Evolutionary conservation across 129 eudicot species (phyloP), one percentile per base, ranked within the genome.

Genomic region (Tagetes erecta): DNA sequence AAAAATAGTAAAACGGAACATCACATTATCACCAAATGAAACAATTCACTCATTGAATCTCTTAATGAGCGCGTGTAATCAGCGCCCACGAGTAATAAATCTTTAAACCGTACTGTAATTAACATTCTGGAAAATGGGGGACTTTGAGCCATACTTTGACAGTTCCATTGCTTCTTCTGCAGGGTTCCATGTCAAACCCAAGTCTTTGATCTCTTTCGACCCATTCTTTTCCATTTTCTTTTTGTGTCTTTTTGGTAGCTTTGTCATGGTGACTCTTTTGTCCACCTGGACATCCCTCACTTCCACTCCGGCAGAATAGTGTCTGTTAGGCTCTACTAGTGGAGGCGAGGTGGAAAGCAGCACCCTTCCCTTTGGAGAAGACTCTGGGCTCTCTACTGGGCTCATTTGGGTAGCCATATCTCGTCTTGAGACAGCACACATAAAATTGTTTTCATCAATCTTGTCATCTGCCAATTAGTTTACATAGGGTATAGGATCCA

Each of bases 321-420:
- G 64, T 4, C 64, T 57, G 37, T 30, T 57, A 30, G 20, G 78
- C 58, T 63, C 69, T 66, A 51, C 49, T 5, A 74, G 69, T 39
- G 70, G 80, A 66, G 86, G 76, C 49, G 87, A 67, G 35, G 79
- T 72, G 45, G 91, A 74, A 11, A 78, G 47, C n/a, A 86, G 47
- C 12, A 77, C 49, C 73, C 82, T 81, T 72, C 83, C 82, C 13
- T 78, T 65, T 38, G 83, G 84, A 60, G 90, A 83, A 14, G 87
- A 75, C 20, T 67, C 84, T 4, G 78, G 80, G 75, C 87, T 81
- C 27, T 81, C 84, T 9, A 51, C 80, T 6, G 92, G 89, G 76
- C 90, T 90, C 98, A 93, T 93, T 73, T 93, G 97, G 35, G 98
- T 93, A 71, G 98, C 93, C 92, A 88, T 88, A 76, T 93, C 98